Evolutionary conservation across 257 asterid species (phyloP), one percentile per base, ranked within the genome.

Genomic region (Sherardia arvensis): DNA sequence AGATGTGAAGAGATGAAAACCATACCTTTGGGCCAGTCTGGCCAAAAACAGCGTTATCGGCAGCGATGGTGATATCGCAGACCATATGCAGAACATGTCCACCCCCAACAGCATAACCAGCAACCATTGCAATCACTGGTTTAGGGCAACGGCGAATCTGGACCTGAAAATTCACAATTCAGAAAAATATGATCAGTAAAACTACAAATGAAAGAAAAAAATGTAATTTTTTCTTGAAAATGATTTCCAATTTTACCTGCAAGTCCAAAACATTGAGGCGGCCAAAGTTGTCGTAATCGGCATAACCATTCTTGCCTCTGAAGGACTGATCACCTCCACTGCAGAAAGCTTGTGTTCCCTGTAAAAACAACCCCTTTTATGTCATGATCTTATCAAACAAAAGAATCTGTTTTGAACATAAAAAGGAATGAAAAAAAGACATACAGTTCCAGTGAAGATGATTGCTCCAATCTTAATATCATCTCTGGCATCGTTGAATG

Each of bases 121-220:
- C 99, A 77, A 92, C 98, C 99, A 89, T 92, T 36, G 99, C 97
- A 62, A 92, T 85, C 17, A 92, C 99, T 18, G 99, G 97, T 79
- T 92, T 92, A 59, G 99, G 97, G 57, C 84, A 84, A 25, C 99
- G 93, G n/a, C 99, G 96, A 63, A 92, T 92, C 75, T 92, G 99
- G 71, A 92, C 95, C 96, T 90, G 77, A 38, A 26, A 21, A 4
- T 3, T 25, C 26, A 8, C 8, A 54, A 54, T 9, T 54, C 30
- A 23, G 20, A 54, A 23, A 20, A 54, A 54, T 3, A n/a, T 6
- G 1, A 20, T 49, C 11, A 49, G 4, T 4, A 43, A n/a, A 43
- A 10, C 51, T 43, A 43, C 8, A 4, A 15, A 30, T 30, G 22
- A 27, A 5, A 56, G 18, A 5, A 17, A 27, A 7, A 56, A 43